Base-by-base conservation (phyloP, 139 green algal species). In the Volvox africanus region DNA sequence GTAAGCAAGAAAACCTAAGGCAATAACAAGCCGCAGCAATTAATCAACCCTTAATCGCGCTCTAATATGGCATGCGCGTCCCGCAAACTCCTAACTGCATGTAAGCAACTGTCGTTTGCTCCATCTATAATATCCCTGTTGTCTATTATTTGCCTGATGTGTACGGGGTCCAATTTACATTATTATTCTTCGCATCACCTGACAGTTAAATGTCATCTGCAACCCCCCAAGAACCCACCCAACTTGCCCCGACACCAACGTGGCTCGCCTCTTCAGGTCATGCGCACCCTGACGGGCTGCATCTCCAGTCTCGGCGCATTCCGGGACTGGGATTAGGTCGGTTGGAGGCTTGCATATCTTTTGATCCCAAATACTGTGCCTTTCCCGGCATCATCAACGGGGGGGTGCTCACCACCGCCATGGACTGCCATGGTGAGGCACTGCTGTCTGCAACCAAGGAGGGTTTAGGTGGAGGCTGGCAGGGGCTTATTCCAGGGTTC, bases 301-400 rank as follows among this genome's bases (percentile, higher is more conserved):
- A 95, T 17, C 90, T 98, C 35, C 33, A 80, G 21, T 96, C 92
- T 76, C 96, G 93, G 67, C 93, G 97, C 62, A 93, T 94, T 9
- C 76, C 69, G 21, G 85, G 44, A 21, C 37, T 21, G 28, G 85
- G 85, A 19, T 71, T 89, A 44, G 69, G 85, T 26, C 96, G 96
- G 2, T 94, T 98, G 61, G 92, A 97, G 73, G 96, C 94, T 2
- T 82, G 68, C 1, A 80, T 97, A 3, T 67, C 36, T 13, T 82
- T 95, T 33, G 24, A 33, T 21, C 32, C 80, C 20, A 91, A 93
- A 50, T 97, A 97, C 92, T 95, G 93, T 71, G 95, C 95, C 73
- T 97, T 97, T 85, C 95, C 95, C 5, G 96, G 96, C 86, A 97
- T 98, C 44, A 86, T 98, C 26, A 98, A 97, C 88, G 97, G 97